Evolutionary conservation across 345 rosid genomes (phyloP), one percentile per base, ranked within the genome.

Genomic region (Angophora floribunda): DNA sequence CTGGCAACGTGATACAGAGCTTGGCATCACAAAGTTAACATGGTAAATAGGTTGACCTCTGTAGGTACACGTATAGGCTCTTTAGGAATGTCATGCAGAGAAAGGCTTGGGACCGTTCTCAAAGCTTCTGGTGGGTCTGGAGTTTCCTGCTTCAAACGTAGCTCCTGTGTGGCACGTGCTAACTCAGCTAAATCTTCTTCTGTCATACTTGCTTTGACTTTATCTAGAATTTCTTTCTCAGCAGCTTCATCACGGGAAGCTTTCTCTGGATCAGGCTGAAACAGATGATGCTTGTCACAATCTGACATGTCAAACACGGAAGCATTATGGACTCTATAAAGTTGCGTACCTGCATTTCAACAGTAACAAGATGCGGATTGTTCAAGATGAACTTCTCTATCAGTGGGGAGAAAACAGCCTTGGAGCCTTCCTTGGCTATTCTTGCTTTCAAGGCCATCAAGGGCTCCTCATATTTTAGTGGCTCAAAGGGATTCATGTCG

Each of bases 401-500:
- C 85, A 96, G 88, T 52, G 99, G 99, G 90, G 98, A 97, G 91
- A 98, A 98, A 90, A 96, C 98, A 90, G 99, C 98, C 92, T 95
- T 97, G 86, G 98, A 92, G 88, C 99, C 98, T 87, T 97, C 95
- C 93, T 94, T 91, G 52, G 97, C 95, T 91, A 97, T 96, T 95
- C 96, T 94, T 44, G 96, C 91, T 94, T 98, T 98, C 86, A 97
- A 91, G 86, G 90, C 94, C 93, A 86, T 91, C 92, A 97, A 92
- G 24, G 99, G 99, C 90, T 96, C 92, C 92, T 96, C 96, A 88
- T 97, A 98, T 90, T 95, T 98, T 86, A 98, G 91, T 79, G 99
- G 99, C 92, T 95, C 97, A 91, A 98, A 96, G 88, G 99, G 99
- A 94, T 97, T 94, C 98, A 94, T 92, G 90, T 97, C 99, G 92